These are phyloP conservation scores for Spiraea crenata DNA, from an alignment of 331 rosid species.

Conservation along the genomic window DNA sequence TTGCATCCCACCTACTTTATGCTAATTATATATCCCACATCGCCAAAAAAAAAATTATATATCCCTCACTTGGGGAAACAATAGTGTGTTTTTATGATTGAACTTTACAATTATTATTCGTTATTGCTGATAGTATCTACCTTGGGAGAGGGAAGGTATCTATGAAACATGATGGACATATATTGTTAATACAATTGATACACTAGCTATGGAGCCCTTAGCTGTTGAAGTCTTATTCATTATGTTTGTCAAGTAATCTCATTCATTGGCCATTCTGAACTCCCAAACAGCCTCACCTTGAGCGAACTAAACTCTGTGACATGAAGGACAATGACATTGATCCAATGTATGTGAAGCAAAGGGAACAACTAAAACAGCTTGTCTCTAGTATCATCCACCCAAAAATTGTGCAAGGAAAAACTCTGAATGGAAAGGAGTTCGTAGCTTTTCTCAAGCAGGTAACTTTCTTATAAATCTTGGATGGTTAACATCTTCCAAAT, in stretches of 20 bases:
- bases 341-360: constrained; percentile 60
- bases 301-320: constrained; percentile 94
- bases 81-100: neutral
- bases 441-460: constrained; percentile 90
- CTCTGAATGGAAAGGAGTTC: constrained; percentile 80
- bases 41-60: neutral
- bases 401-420: constrained; percentile 82
- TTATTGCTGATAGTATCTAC: neutral
- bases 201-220: neutral
- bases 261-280: constrained; percentile 26
- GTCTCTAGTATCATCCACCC: constrained; percentile 80
- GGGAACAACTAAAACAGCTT: constrained; percentile 78
- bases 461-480: constrained; percentile 10
- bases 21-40: neutral
- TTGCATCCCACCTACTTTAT: neutral
- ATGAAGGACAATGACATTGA: constrained; percentile 88
- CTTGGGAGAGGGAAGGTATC: neutral
- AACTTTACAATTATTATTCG: too few relatives aligned
- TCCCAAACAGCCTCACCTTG: constrained; percentile 84
- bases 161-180: neutral
- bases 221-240: neutral
- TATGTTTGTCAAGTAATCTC: constrained; percentile 14
- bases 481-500: neutral
- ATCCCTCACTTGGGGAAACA: neutral
- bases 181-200: neutral